Evolutionary conservation across 1,284 basidiomycete species (phyloP).

Genomic region (Inonotus obliquus): DNA sequence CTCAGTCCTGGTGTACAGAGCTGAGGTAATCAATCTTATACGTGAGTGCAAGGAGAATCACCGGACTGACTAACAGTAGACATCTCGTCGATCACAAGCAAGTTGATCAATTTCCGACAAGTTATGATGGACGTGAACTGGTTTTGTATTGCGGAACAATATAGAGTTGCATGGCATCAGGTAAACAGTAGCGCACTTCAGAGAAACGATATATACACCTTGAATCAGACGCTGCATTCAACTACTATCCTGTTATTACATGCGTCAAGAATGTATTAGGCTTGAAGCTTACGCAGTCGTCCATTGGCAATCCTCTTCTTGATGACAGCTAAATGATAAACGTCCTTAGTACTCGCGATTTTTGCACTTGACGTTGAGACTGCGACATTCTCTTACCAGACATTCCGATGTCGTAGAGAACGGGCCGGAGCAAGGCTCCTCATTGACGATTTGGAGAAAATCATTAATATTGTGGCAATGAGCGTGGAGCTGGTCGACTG

Average conservation of each 20-base stretch:
- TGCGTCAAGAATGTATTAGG: conserved; percentile 40
- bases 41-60: no score
- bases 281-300: conserved; percentile 66
- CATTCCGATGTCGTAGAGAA: not conserved
- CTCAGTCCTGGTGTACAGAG: no score
- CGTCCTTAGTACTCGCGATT: conserved; percentile 50
- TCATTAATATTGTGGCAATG: no score
- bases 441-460: not conserved
- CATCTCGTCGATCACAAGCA: no score
- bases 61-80: no score
- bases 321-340: conserved; percentile 53
- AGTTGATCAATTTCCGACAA: no score
- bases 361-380: conserved; percentile 40
- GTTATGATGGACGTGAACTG: no score
- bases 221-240: conserved; percentile 65
- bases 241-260: conserved; percentile 25
- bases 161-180: no score
- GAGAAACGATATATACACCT: no score
- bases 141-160: no score
- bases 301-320: conserved; percentile 51
- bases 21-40: no score
- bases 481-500: not conserved
- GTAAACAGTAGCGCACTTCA: no score
- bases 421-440: not conserved
- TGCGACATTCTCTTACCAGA: conserved; percentile 20